Base-by-base conservation (phyloP, 1,284 basidiomycete species). In the Cutaneotrichosporon arboriforme region DNA sequence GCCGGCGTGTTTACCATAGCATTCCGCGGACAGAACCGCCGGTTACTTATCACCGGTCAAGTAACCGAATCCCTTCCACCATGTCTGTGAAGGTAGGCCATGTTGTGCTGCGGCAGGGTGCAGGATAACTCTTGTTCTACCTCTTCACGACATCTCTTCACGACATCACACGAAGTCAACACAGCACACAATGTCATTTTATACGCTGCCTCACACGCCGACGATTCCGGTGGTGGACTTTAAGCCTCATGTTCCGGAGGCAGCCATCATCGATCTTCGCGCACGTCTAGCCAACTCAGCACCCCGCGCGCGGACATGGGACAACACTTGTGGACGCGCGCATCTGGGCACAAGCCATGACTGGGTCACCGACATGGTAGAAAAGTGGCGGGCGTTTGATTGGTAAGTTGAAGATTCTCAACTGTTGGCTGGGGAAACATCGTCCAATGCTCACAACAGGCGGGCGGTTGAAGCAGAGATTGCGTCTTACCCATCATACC, bases 251-350 rank as follows among this genome's bases (percentile, higher is more conserved):
- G 54, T 69, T 37, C 62, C 67, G 2, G 59, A 71, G 35, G 50
- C 48, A 2, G 59, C 64, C n/a, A 58, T 71, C 20, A 62, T 64
- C 21, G 65, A 70, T 39, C 62, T 71, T n/a, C 60, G 58, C 38
- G 50, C 50, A 12, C 56, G 64, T 1, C 58, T 73, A 9, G 56
- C 58, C 38, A 54, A 55, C 41, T 46, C 39, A 17, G 50, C 63
- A 20, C 48, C 56, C 31, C 62, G 51, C 33, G 61, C 55, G 38
- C 39, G 56, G 44, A 73, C 69, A 10, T 71, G 63, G 54, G 70
- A 73, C 62, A 73, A 70, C 54, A 59, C 58, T 8, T 52, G 46
- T 14, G 58, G 54, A 1, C 51, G 49, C 0, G 22, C 51, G 18
- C 54, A 62, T 46, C 52, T 64, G 14, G 67, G 67, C 13, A 46